Percentiles rank a stretch among this genome's conserved stretches.
phyloP scores from a whole-genome alignment of 495 filamentous ascomycete species.

The Aspergillus haitiensis region DNA sequence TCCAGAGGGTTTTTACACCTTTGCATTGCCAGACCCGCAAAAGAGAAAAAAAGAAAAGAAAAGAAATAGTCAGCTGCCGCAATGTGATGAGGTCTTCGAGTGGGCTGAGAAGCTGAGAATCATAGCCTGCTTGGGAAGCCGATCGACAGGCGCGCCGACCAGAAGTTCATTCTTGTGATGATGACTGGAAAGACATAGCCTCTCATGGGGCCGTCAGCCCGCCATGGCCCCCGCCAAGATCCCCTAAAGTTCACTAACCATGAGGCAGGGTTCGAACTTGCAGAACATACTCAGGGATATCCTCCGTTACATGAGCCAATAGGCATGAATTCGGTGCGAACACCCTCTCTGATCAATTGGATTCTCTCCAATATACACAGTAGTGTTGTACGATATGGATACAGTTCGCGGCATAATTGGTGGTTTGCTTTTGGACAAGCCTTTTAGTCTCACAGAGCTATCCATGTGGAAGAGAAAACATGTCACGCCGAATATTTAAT shows the following conservation, averaged over 20 bases:
- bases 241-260: neutral
- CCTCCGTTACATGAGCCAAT: neutral
- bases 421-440: too few species aligned
- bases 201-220: neutral
- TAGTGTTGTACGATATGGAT: too few species aligned
- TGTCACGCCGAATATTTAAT: too few species aligned
- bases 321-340: neutral
- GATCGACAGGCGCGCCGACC: constrained; percentile 14
- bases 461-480: too few species aligned
- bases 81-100: neutral
- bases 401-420: too few species aligned
- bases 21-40: neutral
- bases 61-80: neutral
- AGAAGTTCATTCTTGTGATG: constrained; percentile 10
- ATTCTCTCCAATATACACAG: too few species aligned
- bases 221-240: neutral
- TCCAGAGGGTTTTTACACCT: neutral
- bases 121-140: constrained; percentile 4
- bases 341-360: neutral
- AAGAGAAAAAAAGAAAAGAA: neutral
- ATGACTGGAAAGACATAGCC: constrained; percentile 2
- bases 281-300: neutral
- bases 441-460: too few species aligned
- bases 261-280: neutral
- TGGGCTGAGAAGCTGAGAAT: constrained; percentile 1